A percentile compares a stretch with the other conserved stretches of the same genome.
Conservation (phyloP, 257 asterid species). For the Fraxinus pennsylvanica region DNA sequence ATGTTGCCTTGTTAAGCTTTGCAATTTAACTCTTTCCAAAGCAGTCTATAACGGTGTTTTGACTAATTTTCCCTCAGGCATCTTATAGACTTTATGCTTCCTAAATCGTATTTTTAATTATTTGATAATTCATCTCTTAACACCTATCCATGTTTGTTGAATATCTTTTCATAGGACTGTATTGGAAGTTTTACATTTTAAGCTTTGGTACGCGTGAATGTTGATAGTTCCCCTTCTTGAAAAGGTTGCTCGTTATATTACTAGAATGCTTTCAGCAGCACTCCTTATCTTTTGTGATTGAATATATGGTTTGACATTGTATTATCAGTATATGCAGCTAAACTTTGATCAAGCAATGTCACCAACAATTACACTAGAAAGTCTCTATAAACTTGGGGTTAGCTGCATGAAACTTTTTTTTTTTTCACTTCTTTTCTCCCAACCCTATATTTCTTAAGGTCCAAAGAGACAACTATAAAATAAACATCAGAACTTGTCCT, state of each 20-base stretch:
- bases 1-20: constrained; percentile 24
- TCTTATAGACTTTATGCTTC: constrained; percentile 13
- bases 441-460: not conserved
- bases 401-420: not conserved
- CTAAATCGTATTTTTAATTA: not conserved
- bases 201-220: not conserved
- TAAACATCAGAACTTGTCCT: not conserved
- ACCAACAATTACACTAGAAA: not conserved
- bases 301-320: not conserved
- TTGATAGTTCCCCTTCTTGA: not conserved
- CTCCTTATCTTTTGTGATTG: not conserved
- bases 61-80: constrained; percentile 7
- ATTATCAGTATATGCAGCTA: not conserved
- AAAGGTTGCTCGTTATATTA: not conserved
- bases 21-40: constrained; percentile 1
- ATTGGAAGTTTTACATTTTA: not conserved
- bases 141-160: not conserved
- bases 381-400: not conserved
- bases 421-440: not conserved
- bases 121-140: not conserved
- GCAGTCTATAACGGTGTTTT: constrained; percentile 16
- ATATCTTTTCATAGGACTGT: constrained; percentile 2
- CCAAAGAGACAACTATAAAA: not conserved
- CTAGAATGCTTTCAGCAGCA: not conserved
- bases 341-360: not conserved